phyloP scores from a whole-genome alignment of 176 grass and related monocot genomes.

The Dactylis glomerata region DNA sequence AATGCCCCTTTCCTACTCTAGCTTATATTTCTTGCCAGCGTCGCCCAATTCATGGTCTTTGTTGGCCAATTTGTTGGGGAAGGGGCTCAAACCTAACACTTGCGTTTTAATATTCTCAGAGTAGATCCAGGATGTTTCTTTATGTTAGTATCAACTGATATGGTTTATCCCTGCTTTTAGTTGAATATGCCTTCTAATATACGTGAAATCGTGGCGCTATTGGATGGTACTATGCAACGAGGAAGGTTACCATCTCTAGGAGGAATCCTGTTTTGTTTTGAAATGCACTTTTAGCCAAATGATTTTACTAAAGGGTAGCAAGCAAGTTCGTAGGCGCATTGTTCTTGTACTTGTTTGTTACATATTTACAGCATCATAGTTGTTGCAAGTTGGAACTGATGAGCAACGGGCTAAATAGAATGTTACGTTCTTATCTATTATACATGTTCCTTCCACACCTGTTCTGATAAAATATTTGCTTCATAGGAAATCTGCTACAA shows the following conservation, averaged over 20 bases:
- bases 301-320: conserved; percentile 22
- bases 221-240: not conserved
- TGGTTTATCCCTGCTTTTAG: not conserved
- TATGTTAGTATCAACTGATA: not conserved
- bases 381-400: conserved; percentile 8
- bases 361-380: not conserved
- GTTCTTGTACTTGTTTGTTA: not conserved
- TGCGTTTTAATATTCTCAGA: not conserved
- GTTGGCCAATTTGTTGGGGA: not conserved
- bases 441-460: conserved; percentile 4
- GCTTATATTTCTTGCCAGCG: not conserved
- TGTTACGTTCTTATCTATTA: conserved; percentile 17
- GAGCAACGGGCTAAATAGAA: not conserved
- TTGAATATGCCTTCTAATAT: not conserved
- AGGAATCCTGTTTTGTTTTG: not conserved
- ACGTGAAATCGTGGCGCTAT: conserved; percentile 5
- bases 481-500: conserved; percentile 80
- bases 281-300: conserved; percentile 12
- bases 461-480: conserved; percentile 26
- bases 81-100: not conserved
- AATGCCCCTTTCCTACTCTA: not conserved
- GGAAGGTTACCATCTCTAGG: not conserved
- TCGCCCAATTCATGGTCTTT: not conserved
- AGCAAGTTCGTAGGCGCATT: conserved; percentile 11
- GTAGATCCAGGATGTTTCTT: not conserved